Percentiles rank a stretch among this genome's conserved stretches.
phyloP scores from a whole-genome alignment of 306 rosid genomes.

The Glycine tomentella region DNA sequence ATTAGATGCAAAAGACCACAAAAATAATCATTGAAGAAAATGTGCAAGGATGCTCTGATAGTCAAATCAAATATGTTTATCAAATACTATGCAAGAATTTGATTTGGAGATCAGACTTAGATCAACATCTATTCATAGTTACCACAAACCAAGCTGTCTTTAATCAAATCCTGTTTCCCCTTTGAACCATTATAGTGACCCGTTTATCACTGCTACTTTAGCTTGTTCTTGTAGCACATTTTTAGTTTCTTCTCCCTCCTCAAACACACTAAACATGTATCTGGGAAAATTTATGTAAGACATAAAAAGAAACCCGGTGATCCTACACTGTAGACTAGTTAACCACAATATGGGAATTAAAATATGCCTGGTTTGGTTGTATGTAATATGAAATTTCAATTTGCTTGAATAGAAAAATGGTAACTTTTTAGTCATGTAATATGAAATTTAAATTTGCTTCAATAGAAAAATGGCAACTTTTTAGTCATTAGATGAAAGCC shows the following conservation, averaged over 20 bases:
- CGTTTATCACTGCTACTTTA: background rate
- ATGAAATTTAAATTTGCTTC: constrained; percentile 14
- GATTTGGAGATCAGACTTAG: constrained; percentile 20
- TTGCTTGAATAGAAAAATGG: background rate
- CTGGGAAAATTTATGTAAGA: constrained; percentile 3
- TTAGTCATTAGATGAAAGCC: background rate
- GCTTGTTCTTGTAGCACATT: background rate
- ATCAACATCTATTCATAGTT: constrained; percentile 1
- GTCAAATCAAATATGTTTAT: constrained; percentile 6
- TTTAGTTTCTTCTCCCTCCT: constrained; percentile 10
- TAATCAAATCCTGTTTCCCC: background rate
- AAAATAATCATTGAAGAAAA: constrained; percentile 21
- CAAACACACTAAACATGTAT: background rate
- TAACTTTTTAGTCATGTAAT: background rate
- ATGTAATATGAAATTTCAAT: constrained; percentile 5
- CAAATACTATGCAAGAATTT: background rate
- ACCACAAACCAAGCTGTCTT: constrained; percentile 13
- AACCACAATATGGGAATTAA: background rate
- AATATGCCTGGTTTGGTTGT: background rate
- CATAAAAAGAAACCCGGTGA: background rate
- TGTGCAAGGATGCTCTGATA: constrained; percentile 26
- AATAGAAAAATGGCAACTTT: background rate
- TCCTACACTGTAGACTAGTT: background rate
- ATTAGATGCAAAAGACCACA: constrained; percentile 18
- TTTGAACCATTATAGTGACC: constrained; percentile 7